These are phyloP conservation scores for Ceratocystis papillata DNA, from an alignment of 2,329 filamentous ascomycete genomes.

Conservation along the genomic window DNA sequence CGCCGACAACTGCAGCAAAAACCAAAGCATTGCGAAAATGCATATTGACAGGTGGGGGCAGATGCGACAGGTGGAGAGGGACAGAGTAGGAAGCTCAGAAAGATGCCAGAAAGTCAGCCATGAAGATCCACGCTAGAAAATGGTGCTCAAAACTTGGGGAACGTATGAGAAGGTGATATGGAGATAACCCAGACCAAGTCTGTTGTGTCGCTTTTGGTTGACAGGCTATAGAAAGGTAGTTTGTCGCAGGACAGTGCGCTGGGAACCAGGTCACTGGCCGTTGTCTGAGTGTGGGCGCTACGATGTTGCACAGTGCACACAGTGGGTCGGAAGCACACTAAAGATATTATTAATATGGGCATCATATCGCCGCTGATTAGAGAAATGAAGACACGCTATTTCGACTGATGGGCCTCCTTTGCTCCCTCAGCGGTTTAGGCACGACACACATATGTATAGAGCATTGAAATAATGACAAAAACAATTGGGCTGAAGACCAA, in stretches of 20 bases:
- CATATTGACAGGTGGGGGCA: background rate
- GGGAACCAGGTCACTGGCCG: background rate
- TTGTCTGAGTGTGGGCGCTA: background rate
- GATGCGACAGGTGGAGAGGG: background rate
- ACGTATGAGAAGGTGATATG: background rate
- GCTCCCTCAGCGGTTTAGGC: too few relatives aligned
- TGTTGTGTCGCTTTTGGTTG: background rate
- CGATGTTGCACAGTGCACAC: background rate
- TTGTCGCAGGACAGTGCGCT: background rate
- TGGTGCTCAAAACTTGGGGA: background rate
- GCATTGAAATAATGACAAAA: too few relatives aligned
- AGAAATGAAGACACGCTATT: background rate
- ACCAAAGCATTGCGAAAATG: constrained; percentile 7
- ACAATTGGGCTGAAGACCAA: too few relatives aligned
- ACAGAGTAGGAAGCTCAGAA: background rate
- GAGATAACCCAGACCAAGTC: background rate
- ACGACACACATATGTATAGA: too few relatives aligned
- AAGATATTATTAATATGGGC: background rate
- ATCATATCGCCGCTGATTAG: background rate
- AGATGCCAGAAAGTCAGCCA: background rate
- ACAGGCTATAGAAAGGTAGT: background rate
- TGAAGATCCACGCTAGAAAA: background rate
- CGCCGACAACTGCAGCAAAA: background rate
- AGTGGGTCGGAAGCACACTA: background rate
- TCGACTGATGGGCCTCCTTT: too few relatives aligned